A percentile compares a stretch with the other conserved stretches of the same genome.
phyloP scores from a whole-genome alignment of 2,329 filamentous ascomycete species.

The Clonostachys rosea region DNA sequence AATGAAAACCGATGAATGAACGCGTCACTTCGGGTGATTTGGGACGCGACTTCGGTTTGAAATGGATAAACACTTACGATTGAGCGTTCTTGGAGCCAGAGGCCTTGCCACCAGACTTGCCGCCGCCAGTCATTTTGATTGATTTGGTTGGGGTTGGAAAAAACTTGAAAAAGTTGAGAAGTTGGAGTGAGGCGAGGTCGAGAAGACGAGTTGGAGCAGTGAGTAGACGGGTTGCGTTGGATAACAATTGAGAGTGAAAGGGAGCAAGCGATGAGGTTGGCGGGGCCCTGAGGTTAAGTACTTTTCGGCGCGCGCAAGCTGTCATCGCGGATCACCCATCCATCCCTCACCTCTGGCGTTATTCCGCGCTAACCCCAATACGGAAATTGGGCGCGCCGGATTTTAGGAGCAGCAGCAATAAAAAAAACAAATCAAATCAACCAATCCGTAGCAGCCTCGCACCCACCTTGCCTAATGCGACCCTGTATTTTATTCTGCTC shows the following conservation, averaged over 20 bases:
- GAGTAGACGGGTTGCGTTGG: slow-evolving; percentile 8
- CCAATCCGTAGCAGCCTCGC: too few relatives aligned
- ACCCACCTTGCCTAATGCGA: too few relatives aligned
- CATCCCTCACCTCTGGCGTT: slow-evolving; percentile 12
- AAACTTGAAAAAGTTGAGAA: slow-evolving; percentile 6
- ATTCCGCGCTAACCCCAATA: slow-evolving; percentile 20
- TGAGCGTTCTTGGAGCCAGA: slow-evolving; percentile 98
- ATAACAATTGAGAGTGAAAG: slow-evolving; percentile 27
- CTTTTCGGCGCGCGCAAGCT: slow-evolving; percentile 42
- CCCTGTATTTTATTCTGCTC: too few relatives aligned
- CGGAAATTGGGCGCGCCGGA: slow-evolving; percentile 21
- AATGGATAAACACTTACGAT: slow-evolving; percentile 66
- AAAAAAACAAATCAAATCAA: too few relatives aligned
- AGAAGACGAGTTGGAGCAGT: slow-evolving; percentile 8
- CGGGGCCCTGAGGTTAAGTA: slow-evolving; percentile 50
- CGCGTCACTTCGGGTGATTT: not conserved
- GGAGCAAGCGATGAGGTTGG: slow-evolving; percentile 26
- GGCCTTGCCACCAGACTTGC: slow-evolving; percentile 99
- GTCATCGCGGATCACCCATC: slow-evolving; percentile 46
- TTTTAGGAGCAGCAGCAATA: not conserved
- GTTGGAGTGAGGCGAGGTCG: not conserved
- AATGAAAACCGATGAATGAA: not conserved
- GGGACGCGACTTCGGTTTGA: not conserved
- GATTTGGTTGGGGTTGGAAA: slow-evolving; percentile 22
- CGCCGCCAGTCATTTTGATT: slow-evolving; percentile 98